Percentiles rank a stretch among this genome's conserved stretches.
Evolutionary conservation across 768 basidiomycete species (phyloP).

Genomic region (Calocera cornea): DNA sequence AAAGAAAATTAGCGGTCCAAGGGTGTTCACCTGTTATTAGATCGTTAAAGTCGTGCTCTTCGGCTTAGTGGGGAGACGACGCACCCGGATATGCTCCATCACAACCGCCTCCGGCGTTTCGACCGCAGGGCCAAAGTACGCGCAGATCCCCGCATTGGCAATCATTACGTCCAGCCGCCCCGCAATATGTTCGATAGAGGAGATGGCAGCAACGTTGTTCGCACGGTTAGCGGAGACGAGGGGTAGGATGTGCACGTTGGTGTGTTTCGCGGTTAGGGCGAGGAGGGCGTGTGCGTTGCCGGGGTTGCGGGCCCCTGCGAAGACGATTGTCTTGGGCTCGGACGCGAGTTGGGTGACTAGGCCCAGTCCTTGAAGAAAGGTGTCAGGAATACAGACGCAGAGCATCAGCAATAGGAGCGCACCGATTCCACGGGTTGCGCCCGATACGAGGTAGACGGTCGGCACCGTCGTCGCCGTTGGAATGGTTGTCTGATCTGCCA

Average conservation of each 20-base stretch:
- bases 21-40: slow-evolving; percentile 8
- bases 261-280: slow-evolving; percentile 4
- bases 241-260: slow-evolving; percentile 11
- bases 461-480: background rate
- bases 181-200: slow-evolving; percentile 9
- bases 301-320: slow-evolving; percentile 13
- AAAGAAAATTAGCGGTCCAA: slow-evolving; percentile 17
- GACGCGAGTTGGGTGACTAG: slow-evolving; percentile 8
- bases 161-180: slow-evolving; percentile 15
- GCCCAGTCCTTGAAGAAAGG: background rate
- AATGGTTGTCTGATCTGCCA: background rate
- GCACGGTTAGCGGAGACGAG: slow-evolving; percentile 11
- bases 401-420: background rate
- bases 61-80: background rate
- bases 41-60: background rate
- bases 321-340: slow-evolving; percentile 9
- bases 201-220: slow-evolving; percentile 9
- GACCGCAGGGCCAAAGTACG: background rate
- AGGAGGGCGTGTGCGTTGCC: slow-evolving; percentile 4
- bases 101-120: background rate
- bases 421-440: background rate
- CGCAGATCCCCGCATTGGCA: slow-evolving; percentile 4
- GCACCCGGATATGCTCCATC: background rate
- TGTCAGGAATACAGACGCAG: background rate
- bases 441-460: background rate